Evolutionary conservation across 768 basidiomycete species (phyloP), one percentile per base, ranked within the genome.

Genomic region (Auricularia sp.): DNA sequence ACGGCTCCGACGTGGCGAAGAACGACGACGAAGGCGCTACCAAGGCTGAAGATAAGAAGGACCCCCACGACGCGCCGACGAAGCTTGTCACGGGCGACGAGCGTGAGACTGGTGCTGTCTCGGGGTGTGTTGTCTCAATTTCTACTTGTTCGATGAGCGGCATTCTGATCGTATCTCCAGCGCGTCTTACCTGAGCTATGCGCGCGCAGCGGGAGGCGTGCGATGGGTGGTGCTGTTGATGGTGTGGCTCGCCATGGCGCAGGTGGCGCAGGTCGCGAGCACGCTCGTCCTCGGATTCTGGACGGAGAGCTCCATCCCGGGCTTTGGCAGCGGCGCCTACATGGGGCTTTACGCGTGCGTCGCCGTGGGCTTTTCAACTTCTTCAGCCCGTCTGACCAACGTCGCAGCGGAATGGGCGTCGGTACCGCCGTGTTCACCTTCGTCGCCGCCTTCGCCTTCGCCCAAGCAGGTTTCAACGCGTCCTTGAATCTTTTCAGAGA

Each of bases 211-310:
- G 37, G 85, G 84, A 8, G 79, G 80, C 4, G n/a, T 83, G 11
- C 63, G 75, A 16, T 85, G 76, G 71, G 69, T 72, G 1, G 81
- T 83, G 0, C 21, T 82, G 11, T 75, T 87, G 16, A 61, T 83
- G 0, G 29, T 73, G 0, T 69, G 85, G 18, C 71, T 87, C 7
- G 67, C 78, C 3, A 58, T 87, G 0, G 73, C 74, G 11, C 84
- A 90, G 70, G 78, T 71, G 1, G 77, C 83, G 24, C 75, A 78
- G 74, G 88, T 90, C 37, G 83, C 80, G 0, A 86, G 83, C 67
- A 86, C 81, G 37, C 72, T 92, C 3, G 84, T 88, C 76, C 79
- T 92, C 21, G 88, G 88, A 0, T 89, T 86, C 69, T 92, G 89
- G 89, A 85, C 85, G 0, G 77, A 78, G 1, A 65, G 76, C n/a